phyloP scores from a whole-genome alignment of 257 asterid genomes.

The Verbascum thapsus region DNA sequence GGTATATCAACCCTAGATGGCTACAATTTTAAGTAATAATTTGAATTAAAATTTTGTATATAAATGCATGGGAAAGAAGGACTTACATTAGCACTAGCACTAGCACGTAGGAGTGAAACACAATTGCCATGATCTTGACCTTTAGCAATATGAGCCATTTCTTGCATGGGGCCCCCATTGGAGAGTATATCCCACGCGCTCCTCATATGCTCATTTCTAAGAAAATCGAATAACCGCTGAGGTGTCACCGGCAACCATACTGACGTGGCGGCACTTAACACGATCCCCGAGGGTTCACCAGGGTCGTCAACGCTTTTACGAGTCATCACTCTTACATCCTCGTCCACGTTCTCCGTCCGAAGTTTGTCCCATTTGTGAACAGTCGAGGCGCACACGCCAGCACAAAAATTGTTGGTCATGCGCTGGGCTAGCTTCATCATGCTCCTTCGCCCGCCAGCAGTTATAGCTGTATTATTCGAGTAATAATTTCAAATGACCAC shows the following conservation, averaged over 20 bases:
- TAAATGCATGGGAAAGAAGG: not conserved
- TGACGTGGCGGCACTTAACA: conserved; percentile 85
- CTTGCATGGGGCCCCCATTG: conserved; percentile 96
- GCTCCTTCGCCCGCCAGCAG: conserved; percentile 79
- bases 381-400: conserved; percentile 90
- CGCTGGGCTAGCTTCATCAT: conserved; percentile 94
- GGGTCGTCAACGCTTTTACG: conserved; percentile 83
- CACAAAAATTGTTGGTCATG: conserved; percentile 88
- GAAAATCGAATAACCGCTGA: conserved; percentile 72
- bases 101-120: conserved; percentile 84
- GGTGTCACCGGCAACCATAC: conserved; percentile 87
- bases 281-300: conserved; percentile 91
- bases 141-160: conserved; percentile 88
- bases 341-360: conserved; percentile 65
- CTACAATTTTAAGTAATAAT: not conserved
- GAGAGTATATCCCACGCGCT: conserved; percentile 95
- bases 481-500: not conserved
- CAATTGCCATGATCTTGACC: conserved; percentile 89
- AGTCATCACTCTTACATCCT: conserved; percentile 85
- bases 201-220: conserved; percentile 73
- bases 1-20: too few species aligned
- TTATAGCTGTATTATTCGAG: conserved; percentile 52
- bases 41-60: not conserved
- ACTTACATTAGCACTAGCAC: conserved; percentile 56
- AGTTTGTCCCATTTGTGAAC: conserved; percentile 91